Conservation (phyloP, 768 basidiomycete genomes). For the Termitomyces eurrhizus region DNA sequence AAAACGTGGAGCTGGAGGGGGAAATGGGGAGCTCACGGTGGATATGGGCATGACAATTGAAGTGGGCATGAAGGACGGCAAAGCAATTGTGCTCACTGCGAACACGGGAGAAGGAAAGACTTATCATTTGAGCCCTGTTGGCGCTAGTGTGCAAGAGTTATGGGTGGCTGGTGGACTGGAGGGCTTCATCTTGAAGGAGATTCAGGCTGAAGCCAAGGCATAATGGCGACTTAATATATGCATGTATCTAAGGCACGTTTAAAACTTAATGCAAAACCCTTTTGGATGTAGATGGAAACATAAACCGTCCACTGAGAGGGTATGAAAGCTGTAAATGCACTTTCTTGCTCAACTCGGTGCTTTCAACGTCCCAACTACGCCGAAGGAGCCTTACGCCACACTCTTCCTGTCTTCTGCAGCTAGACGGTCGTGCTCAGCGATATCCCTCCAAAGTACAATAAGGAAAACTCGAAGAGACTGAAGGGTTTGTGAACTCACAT, state of each 20-base stretch:
- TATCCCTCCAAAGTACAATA: slow-evolving; percentile 44
- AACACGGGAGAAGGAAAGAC: slow-evolving; percentile 42
- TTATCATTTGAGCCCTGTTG: slow-evolving; percentile 74
- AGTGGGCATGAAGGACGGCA: slow-evolving; percentile 69
- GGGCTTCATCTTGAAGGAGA: slow-evolving; percentile 82
- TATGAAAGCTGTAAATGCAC: not conserved
- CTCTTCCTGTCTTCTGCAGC: slow-evolving; percentile 40
- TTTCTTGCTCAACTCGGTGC: not conserved
- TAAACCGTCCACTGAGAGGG: too few species aligned
- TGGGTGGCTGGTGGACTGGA: slow-evolving; percentile 96
- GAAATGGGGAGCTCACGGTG: slow-evolving; percentile 80
- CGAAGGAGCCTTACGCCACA: slow-evolving; percentile 2
- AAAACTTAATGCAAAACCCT: not conserved
- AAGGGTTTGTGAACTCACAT: slow-evolving; percentile 39
- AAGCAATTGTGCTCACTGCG: slow-evolving; percentile 48
- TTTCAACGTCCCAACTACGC: not conserved
- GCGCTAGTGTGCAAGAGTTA: slow-evolving; percentile 93
- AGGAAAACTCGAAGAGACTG: not conserved
- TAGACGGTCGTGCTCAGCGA: slow-evolving; percentile 70
- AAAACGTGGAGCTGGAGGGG: slow-evolving; percentile 73
- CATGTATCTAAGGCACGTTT: not conserved
- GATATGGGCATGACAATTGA: slow-evolving; percentile 61
- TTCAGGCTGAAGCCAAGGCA: slow-evolving; percentile 32
- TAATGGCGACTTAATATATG: not conserved
- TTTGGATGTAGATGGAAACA: not conserved